Percentiles rank a stretch among this genome's conserved stretches.
These are phyloP conservation scores for Ochromonadaceae sp. DNA, from an alignment of 352 stramenopile genomes.

Conservation along the genomic window DNA sequence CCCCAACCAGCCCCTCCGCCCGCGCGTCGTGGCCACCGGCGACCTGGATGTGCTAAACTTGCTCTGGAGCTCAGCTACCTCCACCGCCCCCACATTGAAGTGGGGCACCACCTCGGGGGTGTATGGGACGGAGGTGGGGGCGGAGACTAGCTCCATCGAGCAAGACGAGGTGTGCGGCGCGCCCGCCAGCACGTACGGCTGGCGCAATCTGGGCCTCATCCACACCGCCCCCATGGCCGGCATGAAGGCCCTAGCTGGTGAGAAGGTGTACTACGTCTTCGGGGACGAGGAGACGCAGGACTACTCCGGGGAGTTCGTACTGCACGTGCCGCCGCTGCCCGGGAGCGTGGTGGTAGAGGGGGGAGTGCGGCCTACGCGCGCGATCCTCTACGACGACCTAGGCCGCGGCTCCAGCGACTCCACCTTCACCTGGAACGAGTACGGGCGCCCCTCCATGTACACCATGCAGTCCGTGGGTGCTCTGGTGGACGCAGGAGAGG, in stretches of 20 bases:
- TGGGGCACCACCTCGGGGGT: not conserved
- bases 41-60: slow-evolving; percentile 4
- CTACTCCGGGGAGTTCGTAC: slow-evolving; percentile 2
- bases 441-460: slow-evolving; percentile 21
- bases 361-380: slow-evolving; percentile 17
- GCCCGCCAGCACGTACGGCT: slow-evolving; percentile 16
- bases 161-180: slow-evolving; percentile 14
- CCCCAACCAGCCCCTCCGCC: not conserved
- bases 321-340: slow-evolving; percentile 17
- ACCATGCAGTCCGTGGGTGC: slow-evolving; percentile 34
- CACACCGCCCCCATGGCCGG: slow-evolving; percentile 15
- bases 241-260: slow-evolving; percentile 11
- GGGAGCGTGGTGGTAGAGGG: not conserved
- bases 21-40: slow-evolving; percentile 7
- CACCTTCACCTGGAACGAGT: slow-evolving; percentile 18
- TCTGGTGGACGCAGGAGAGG: slow-evolving; percentile 29
- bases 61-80: slow-evolving; percentile 8
- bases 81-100: not conserved
- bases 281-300: slow-evolving; percentile 7
- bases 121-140: not conserved
- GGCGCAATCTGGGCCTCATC: slow-evolving; percentile 18
- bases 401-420: slow-evolving; percentile 24
- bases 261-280: slow-evolving; percentile 20
- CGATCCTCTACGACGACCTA: slow-evolving; percentile 42
- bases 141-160: not conserved